Evolutionary conservation across 495 filamentous ascomycete species (phyloP), one percentile per base, ranked within the genome.

Genomic region (Aspergillus diversus): DNA sequence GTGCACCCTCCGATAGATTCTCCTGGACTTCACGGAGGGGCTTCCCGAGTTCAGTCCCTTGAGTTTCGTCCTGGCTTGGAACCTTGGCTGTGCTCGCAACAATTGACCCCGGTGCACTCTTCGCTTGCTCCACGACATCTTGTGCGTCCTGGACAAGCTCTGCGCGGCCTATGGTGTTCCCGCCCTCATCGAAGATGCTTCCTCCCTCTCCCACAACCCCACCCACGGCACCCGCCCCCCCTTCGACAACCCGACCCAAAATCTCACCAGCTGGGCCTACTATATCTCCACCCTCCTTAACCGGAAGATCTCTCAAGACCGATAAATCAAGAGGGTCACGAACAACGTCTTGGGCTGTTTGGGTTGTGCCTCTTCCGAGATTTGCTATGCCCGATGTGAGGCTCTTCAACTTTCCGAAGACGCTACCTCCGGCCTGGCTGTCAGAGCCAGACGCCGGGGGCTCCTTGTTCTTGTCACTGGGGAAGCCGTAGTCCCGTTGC

Each of bases 121-220:
- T 56, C 0, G 60, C 61, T 32, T 61, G 35, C 17, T 73, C 73
- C 17, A 64, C 62, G 50, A 70, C 68, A 37, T 66, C 70, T 57
- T 75, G 74, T 55, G 71, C 65, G 54, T 66, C 73, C 46, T 74
- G 75, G 27, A 71, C 72, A 33, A 72, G 52, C 32, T 59, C 57
- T 6, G 57, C 58, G 16, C 51, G 54, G 5, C 63, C 86, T 56
- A 88, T 83, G 16, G 87, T 78, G 62, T 89, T 84, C 13, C 87
- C 87, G 37, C 87, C 85, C 35, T 88, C 82, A 59, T 89, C 86
- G 15, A 89, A 75, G 48, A 89, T 86, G 66, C 87, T 85, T 16
- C 86, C 86, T 5, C 85, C 80, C 12, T 88, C 86, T 50, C 85
- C 84, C 48, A 87, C 79, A 2, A 76, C 77, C 8, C 86, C 87